Conservation (phyloP, 257 asterid genomes). For the Nicotiana sylvestris region DNA sequence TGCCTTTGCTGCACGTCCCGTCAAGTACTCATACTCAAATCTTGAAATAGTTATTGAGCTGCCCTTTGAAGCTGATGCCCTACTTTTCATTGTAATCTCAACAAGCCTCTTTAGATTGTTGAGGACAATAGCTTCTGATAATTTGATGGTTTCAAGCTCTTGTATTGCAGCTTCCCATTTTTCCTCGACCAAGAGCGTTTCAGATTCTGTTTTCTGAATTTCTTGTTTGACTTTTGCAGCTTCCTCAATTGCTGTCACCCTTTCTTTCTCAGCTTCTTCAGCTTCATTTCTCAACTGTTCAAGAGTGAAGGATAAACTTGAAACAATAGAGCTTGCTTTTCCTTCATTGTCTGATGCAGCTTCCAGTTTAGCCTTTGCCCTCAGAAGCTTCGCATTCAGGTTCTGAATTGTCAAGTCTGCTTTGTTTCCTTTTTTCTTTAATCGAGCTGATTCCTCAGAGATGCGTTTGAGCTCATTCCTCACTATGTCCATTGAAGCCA, state of each 20-base stretch:
- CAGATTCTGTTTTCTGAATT: conserved; percentile 48
- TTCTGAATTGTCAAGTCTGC: conserved; percentile 50
- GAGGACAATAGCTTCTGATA: conserved; percentile 61
- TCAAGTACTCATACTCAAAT: conserved; percentile 77
- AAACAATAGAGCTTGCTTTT: conserved; percentile 42
- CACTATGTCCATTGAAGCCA: conserved; percentile 74
- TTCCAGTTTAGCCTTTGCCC: conserved; percentile 64
- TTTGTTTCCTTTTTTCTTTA: conserved; percentile 50
- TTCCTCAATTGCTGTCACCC: conserved; percentile 39
- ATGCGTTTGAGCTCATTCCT: conserved; percentile 59
- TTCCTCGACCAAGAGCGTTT: conserved; percentile 52
- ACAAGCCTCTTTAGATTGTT: conserved; percentile 47
- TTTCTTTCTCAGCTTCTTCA: conserved; percentile 47
- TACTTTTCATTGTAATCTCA: conserved; percentile 45
- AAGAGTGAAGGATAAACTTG: conserved; percentile 45
- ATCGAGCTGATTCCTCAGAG: conserved; percentile 38
- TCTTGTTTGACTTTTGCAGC: conserved; percentile 38
- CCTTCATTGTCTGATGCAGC: conserved; percentile 53
- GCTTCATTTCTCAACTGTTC: conserved; percentile 53
- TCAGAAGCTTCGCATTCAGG: conserved; percentile 59
- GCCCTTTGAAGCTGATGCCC: conserved; percentile 48
- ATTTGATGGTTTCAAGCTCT: conserved; percentile 56
- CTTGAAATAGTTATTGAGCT: conserved; percentile 57
- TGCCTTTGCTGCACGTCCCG: conserved; percentile 61
- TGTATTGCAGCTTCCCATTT: conserved; percentile 48